Evolutionary conservation across 2,329 filamentous ascomycete species (phyloP).

Genomic region (Elsinoe ampelina): DNA sequence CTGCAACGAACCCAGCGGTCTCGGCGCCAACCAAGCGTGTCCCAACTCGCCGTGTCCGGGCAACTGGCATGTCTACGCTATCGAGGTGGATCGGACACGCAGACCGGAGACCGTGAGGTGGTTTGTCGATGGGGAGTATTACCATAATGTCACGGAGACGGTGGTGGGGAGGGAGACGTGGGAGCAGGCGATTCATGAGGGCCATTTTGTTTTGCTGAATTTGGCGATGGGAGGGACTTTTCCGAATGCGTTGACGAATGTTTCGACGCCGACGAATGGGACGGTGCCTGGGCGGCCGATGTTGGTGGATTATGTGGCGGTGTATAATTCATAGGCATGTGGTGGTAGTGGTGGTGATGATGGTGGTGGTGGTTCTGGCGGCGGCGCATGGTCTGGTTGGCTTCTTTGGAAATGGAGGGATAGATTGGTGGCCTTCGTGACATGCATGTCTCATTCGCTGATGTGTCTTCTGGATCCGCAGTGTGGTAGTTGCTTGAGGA

Average conservation of each 20-base stretch:
- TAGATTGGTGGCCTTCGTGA: too few species aligned
- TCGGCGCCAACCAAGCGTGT: slow-evolving; percentile 17
- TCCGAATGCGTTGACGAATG: slow-evolving; percentile 16
- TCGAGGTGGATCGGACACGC: slow-evolving; percentile 23
- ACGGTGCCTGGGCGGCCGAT: too few species aligned
- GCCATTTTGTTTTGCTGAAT: slow-evolving; percentile 24
- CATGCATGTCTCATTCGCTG: too few species aligned
- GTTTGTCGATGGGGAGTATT: slow-evolving; percentile 21
- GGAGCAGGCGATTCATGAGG: slow-evolving; percentile 21
- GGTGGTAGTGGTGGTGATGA: too few species aligned
- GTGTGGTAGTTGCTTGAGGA: too few species aligned
- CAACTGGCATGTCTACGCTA: slow-evolving; percentile 25
- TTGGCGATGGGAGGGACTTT: slow-evolving; percentile 25
- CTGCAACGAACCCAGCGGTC: slow-evolving; percentile 23
- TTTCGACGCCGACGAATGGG: too few species aligned
- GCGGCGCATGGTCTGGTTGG: too few species aligned
- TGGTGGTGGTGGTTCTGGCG: too few species aligned
- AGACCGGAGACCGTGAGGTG: slow-evolving; percentile 20
- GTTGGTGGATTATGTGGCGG: too few species aligned
- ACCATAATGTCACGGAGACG: slow-evolving; percentile 19
- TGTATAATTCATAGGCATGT: too few species aligned
- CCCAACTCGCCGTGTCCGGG: slow-evolving; percentile 18
- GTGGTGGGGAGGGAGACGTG: slow-evolving; percentile 20
- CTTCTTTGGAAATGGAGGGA: too few species aligned
- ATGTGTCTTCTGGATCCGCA: too few species aligned